Evolutionary conservation across 2,329 filamentous ascomycete genomes (phyloP).

Genomic region (Verticillium zaregamsianum): DNA sequence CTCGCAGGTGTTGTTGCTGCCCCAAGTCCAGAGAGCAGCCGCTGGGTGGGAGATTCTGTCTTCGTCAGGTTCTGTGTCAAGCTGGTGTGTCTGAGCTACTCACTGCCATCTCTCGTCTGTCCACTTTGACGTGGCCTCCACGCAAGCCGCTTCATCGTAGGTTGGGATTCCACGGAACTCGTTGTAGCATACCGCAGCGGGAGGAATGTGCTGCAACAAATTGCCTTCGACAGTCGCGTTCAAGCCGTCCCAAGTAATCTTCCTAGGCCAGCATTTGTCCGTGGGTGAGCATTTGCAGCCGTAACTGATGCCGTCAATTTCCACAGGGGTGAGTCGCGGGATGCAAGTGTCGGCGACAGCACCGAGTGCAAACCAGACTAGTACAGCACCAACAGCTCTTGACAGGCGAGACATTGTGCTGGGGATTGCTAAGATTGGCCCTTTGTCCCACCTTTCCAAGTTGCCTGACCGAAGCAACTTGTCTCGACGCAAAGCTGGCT

Average conservation of each 20-base stretch:
- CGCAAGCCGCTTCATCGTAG: conserved; percentile 28
- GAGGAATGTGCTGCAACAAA: conserved; percentile 23
- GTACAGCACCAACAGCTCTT: neutral
- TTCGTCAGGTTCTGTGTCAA: neutral
- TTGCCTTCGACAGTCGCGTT: conserved; percentile 31
- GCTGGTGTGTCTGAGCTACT: conserved; percentile 10
- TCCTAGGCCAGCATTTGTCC: conserved; percentile 26
- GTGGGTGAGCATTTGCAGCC: conserved; percentile 26
- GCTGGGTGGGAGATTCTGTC: conserved; percentile 21
- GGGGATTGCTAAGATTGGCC: neutral
- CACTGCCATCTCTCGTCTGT: conserved; percentile 31
- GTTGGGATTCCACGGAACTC: conserved; percentile 32
- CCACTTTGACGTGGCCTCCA: conserved; percentile 23
- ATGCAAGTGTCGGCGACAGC: neutral
- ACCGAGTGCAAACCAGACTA: neutral
- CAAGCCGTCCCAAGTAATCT: conserved; percentile 20
- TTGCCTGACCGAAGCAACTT: neutral
- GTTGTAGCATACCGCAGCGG: conserved; percentile 29
- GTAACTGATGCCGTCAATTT: conserved; percentile 21
- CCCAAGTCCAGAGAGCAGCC: conserved; percentile 34
- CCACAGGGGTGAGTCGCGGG: neutral
- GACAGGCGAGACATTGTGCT: neutral
- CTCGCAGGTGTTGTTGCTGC: conserved; percentile 36
- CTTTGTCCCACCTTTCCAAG: neutral
- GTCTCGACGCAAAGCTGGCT: no score